These are phyloP conservation scores for Petunia hybrid DNA, from an alignment of 305 asterid genomes.

Conservation along the genomic window DNA sequence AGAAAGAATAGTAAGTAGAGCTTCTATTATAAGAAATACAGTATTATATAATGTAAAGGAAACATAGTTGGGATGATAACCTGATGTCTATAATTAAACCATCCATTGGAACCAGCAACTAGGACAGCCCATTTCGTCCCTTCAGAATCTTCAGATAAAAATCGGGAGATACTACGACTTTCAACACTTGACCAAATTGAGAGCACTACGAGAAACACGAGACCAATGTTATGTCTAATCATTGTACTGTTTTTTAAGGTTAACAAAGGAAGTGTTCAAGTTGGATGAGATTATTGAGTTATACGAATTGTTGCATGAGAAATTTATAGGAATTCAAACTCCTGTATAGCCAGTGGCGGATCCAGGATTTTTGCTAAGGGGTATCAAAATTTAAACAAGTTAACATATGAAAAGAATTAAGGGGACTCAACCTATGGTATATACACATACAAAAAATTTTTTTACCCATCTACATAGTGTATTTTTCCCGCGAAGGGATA, in stretches of 20 bases:
- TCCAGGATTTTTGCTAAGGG: no score
- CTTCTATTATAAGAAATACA: no score
- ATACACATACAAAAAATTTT: no score
- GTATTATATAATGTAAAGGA: no score
- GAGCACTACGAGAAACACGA: neutral
- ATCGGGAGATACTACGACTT: slow-evolving; percentile 12
- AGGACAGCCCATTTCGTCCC: slow-evolving; percentile 96
- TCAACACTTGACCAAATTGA: neutral
- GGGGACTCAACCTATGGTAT: no score
- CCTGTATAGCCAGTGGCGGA: no score
- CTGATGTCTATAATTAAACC: slow-evolving; percentile 25
- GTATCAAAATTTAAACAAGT: no score
- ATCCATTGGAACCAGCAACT: slow-evolving; percentile 48
- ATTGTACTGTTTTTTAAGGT: neutral
- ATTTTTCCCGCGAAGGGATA: no score
- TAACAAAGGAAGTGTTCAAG: neutral
- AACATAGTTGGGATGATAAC: neutral
- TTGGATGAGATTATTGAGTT: neutral
- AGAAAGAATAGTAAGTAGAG: no score
- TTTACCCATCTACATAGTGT: no score
- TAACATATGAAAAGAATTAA: no score
- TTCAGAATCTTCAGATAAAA: slow-evolving; percentile 48
- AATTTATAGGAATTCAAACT: neutral
- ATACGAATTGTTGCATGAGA: neutral
- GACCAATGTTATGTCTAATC: neutral